phyloP scores from a whole-genome alignment of 371 early-diverging fungal species.

The Nematocida sp. region DNA sequence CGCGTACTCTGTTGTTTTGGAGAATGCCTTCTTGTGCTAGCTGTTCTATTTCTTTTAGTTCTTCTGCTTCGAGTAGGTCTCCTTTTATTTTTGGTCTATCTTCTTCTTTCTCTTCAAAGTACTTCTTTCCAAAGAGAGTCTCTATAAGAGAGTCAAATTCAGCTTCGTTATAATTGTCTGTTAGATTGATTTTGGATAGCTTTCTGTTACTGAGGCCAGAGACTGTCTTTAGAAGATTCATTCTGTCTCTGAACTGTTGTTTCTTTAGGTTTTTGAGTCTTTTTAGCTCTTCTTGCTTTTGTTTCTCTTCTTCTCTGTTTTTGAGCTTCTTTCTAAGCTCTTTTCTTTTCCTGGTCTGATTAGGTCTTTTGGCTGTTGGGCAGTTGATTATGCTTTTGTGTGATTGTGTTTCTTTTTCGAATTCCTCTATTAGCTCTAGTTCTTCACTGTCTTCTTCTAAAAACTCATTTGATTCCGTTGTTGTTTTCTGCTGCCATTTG shows the following conservation, averaged over 20 bases:
- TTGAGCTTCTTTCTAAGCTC: slow-evolving; percentile 30
- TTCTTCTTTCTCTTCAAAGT: slow-evolving; percentile 28
- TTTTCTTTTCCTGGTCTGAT: slow-evolving; percentile 31
- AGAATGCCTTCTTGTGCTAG: slow-evolving; percentile 13
- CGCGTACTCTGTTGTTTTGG: not conserved
- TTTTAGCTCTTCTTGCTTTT: slow-evolving; percentile 39
- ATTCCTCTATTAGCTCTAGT: slow-evolving; percentile 35
- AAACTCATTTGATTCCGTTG: not conserved
- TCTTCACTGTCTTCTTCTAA: slow-evolving; percentile 46
- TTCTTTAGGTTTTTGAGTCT: slow-evolving; percentile 48
- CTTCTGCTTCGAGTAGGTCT: slow-evolving; percentile 20
- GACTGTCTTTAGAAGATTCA: slow-evolving; percentile 5
- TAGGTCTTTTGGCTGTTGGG: slow-evolving; percentile 27
- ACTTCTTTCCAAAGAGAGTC: slow-evolving; percentile 28
- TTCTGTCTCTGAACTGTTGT: slow-evolving; percentile 36
- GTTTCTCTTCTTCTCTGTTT: slow-evolving; percentile 28
- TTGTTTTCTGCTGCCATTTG: slow-evolving; percentile 18
- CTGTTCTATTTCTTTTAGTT: slow-evolving; percentile 30
- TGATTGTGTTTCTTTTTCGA: slow-evolving; percentile 15
- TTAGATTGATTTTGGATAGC: slow-evolving; percentile 17
- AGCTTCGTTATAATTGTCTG: slow-evolving; percentile 15
- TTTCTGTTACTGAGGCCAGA: slow-evolving; percentile 47
- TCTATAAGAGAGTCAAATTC: slow-evolving; percentile 11
- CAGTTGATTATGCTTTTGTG: not conserved
- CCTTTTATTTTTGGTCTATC: slow-evolving; percentile 35